phyloP scores from a whole-genome alignment of 371 early-diverging fungal species.

The Circinella minor region DNA sequence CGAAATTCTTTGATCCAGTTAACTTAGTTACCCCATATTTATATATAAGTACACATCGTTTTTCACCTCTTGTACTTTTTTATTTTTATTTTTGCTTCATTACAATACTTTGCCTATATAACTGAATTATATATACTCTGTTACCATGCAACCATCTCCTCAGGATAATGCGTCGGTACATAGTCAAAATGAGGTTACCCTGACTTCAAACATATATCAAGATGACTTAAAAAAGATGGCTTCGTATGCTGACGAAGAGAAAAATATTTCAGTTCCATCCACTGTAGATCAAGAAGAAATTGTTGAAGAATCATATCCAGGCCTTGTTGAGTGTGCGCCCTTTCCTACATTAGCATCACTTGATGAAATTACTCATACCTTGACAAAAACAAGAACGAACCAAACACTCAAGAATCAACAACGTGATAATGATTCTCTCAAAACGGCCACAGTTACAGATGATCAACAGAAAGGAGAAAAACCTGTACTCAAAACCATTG shows the following conservation, averaged over 20 bases:
- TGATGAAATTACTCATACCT: constrained; percentile 39
- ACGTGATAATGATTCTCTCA: not conserved
- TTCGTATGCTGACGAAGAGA: constrained; percentile 6
- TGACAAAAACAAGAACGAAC: constrained; percentile 27
- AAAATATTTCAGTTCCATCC: not conserved
- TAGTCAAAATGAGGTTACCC: constrained; percentile 12
- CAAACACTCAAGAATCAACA: constrained; percentile 5
- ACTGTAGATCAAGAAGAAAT: not conserved
- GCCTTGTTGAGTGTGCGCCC: constrained; percentile 40
- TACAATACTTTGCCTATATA: not conserved
- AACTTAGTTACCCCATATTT: not conserved
- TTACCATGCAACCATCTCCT: not conserved
- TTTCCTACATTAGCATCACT: constrained; percentile 40
- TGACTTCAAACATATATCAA: constrained; percentile 8
- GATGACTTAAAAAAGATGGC: constrained; percentile 9
- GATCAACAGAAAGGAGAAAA: not conserved
- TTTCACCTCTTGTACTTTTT: not conserved
- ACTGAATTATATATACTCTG: not conserved
- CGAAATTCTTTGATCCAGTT: constrained; percentile 1
- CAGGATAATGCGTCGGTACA: not conserved
- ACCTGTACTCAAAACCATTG: constrained; percentile 8
- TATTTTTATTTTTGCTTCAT: not conserved
- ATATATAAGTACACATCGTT: no score
- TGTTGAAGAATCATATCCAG: constrained; percentile 26
- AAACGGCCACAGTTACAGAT: not conserved